A percentile compares a stretch with the other conserved stretches of the same genome.
phyloP scores from a whole-genome alignment of 768 basidiomycete genomes.

The Fistulinella prunicolor region DNA sequence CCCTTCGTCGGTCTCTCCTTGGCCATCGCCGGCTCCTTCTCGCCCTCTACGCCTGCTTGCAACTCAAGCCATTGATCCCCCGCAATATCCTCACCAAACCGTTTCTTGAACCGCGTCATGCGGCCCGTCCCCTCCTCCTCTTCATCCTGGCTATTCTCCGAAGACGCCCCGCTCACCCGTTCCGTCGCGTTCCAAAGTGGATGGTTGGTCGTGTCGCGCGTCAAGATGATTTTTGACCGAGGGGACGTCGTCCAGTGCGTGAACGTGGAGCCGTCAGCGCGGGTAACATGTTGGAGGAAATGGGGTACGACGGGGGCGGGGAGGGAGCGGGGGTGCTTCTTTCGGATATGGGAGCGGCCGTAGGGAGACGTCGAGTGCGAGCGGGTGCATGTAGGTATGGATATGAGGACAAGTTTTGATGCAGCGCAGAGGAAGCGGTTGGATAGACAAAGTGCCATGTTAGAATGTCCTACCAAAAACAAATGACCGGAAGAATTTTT shows the following conservation, averaged over 20 bases:
- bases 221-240: slow-evolving; percentile 67
- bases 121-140: slow-evolving; percentile 73
- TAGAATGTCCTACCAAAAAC: background rate
- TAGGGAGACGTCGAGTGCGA: slow-evolving; percentile 72
- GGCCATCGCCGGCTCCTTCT: slow-evolving; percentile 25
- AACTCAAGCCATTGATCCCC: slow-evolving; percentile 30
- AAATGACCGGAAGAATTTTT: background rate
- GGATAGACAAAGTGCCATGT: slow-evolving; percentile 16
- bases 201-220: slow-evolving; percentile 87
- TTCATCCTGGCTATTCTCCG: slow-evolving; percentile 51
- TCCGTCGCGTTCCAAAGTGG: slow-evolving; percentile 78
- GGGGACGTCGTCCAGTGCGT: slow-evolving; percentile 89
- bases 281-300: slow-evolving; percentile 81
- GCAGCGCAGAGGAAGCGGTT: slow-evolving; percentile 9
- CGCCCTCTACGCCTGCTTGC: slow-evolving; percentile 26
- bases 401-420: background rate
- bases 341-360: slow-evolving; percentile 81
- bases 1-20: slow-evolving; percentile 21
- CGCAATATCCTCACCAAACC: slow-evolving; percentile 56
- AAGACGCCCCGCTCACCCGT: slow-evolving; percentile 45
- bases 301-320: slow-evolving; percentile 85
- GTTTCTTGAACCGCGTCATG: slow-evolving; percentile 74
- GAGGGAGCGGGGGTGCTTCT: slow-evolving; percentile 59
- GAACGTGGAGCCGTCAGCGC: slow-evolving; percentile 87
- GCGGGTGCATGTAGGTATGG: slow-evolving; percentile 29